Base-by-base conservation (phyloP, 2,329 filamentous ascomycete genomes). In the Aspergillus alliaceus region DNA sequence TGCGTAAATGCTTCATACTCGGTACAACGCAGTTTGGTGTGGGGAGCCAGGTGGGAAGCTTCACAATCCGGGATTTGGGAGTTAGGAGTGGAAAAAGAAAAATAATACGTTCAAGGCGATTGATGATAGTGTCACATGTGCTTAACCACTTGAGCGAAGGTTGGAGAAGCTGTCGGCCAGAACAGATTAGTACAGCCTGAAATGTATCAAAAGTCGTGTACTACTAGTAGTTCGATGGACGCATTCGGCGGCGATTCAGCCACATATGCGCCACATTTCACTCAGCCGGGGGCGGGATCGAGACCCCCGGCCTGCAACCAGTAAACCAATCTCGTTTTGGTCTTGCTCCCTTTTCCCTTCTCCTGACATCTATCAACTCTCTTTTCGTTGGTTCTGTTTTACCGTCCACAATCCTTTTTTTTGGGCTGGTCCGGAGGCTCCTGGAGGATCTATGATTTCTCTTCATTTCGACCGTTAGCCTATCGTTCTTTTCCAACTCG, bases 1-100 rank as follows among this genome's bases (percentile, higher is more conserved):
- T 63, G 51, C 72, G 70, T 29, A 64, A 67, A 56, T 72, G 70
- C 54, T 67, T 71, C 72, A 74, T 74, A 18, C 55, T 65, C 56
- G 27, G n/a, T 22, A 7, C 18, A 11, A 27, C 6, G 51, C 24
- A 12, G 32, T 40, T n/a, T 12, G 29, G 31, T 4, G 22, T 15
- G 15, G 27, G 8, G 15, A 20, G 29, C 31, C 18, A 32, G 31
- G n/a, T n/a, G 29, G 37, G 18, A 15, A 22, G 24, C 18, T 11
- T n/a, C 34, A 27, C 22, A 44, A 29, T 44, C 15, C 24, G n/a
- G 2, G 8, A 18, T 27, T 11, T 8, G 18, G 22, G 14, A 25
- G 40, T 14, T n/a, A 24, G 25, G 14, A 6, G 20, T 11, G 22
- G 14, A 14, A 11, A 40, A 40, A 44, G 14, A 27, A 18, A n/a